Base-by-base conservation (phyloP, 2,329 filamentous ascomycete species). In the Pestalotiopsis sp. region DNA sequence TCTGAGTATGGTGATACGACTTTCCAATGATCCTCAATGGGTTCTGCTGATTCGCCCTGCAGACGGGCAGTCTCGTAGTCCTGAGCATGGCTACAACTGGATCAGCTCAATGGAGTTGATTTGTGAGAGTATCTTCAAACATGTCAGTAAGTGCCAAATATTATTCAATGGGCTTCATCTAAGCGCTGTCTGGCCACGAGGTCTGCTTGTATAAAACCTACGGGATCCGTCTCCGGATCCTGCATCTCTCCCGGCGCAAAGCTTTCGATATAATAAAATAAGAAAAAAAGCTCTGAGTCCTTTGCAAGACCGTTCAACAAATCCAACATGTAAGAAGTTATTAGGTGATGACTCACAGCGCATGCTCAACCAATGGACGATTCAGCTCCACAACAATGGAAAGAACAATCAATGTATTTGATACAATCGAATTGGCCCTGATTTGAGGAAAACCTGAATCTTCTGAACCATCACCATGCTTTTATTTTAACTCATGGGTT, bases 11-110 rank as follows among this genome's bases (percentile, higher is more conserved):
- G 23, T 62, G 17, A 38, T 27, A 25, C 17, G 41, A 27, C 41
- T 63, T 23, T 12, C 62, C 49, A 12, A 67, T 25, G 17, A 17
- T 3, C 63, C 45, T 56, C 23, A 57, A 45, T 31, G 41, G 36
- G 12, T 12, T 61, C 39, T 63, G 57, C n/a, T 13, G 12, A 11
- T 45, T 62, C 39, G 25, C 66, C 66, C 59, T 67, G 45, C 57
- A 56, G 13, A 3, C 13, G 36, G 66, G 59, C 64, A 52, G 61
- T 60, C 56, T 60, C 6, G 52, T 36, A 45, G 38, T 36, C 56
- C 6, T 11, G 17, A 60, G 23, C 64, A 66, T 66, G 31, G 45
- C 23, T 31, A 27, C 31, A n/a, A 62, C 20, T 62, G 27, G 11
- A 17, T 62, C 31, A 62, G 38, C 59, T 62, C 27, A 62, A 62